These are phyloP conservation scores for Pythium sukuiense DNA, from an alignment of 352 stramenopile genomes.

Conservation along the genomic window DNA sequence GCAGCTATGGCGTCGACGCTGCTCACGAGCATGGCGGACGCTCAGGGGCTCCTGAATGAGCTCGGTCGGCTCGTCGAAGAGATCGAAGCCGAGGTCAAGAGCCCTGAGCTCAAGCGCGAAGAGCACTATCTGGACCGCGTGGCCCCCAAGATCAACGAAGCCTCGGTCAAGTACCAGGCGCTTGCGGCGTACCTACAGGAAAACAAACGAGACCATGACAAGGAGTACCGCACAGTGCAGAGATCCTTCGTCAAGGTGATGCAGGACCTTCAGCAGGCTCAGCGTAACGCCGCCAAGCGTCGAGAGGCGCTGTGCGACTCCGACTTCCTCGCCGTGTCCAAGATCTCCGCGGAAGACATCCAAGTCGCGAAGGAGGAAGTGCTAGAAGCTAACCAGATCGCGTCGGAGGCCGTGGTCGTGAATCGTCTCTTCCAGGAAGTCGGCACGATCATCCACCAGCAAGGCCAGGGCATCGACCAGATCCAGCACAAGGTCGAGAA, in stretches of 20 bases:
- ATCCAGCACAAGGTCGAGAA: constrained; percentile 75
- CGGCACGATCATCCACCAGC: constrained; percentile 55
- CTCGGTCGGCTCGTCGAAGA: constrained; percentile 39
- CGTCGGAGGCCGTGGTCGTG: constrained; percentile 58
- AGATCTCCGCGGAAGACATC: constrained; percentile 65
- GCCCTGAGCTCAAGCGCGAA: constrained; percentile 44
- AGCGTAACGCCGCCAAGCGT: constrained; percentile 48
- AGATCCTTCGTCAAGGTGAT: constrained; percentile 63
- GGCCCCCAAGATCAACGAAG: constrained; percentile 52
- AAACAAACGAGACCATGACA: constrained; percentile 55
- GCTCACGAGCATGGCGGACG: constrained; percentile 51
- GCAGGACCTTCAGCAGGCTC: constrained; percentile 67
- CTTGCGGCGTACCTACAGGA: constrained; percentile 63
- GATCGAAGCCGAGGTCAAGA: constrained; percentile 40
- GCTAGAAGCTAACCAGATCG: constrained; percentile 63
- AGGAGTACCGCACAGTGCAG: constrained; percentile 52
- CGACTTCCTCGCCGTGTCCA: constrained; percentile 57
- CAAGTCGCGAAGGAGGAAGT: constrained; percentile 79
- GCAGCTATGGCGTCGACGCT: constrained; percentile 8
- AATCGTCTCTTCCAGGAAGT: constrained; percentile 74
- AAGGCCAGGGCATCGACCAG: constrained; percentile 67
- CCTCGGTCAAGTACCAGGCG: constrained; percentile 58
- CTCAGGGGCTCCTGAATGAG: constrained; percentile 33
- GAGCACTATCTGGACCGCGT: constrained; percentile 54
- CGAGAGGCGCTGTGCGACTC: constrained; percentile 69